A percentile compares a stretch with the other conserved stretches of the same genome.
phyloP scores from a whole-genome alignment of 371 early-diverging fungal genomes.

The Encephalitozoon hellem region DNA sequence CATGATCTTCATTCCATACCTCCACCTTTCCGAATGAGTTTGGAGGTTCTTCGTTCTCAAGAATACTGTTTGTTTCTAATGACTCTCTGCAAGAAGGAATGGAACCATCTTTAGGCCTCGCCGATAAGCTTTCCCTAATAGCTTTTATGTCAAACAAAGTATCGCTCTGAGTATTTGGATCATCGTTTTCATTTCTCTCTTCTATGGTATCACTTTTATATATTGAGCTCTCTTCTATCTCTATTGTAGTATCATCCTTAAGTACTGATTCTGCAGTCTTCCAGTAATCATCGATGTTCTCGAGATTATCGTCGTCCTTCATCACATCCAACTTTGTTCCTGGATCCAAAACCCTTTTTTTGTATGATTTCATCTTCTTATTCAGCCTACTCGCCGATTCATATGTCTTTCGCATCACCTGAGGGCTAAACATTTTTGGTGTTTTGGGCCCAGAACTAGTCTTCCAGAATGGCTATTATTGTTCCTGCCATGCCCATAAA shows the following conservation, averaged over 20 bases:
- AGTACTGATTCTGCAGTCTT: slow-evolving; percentile 32
- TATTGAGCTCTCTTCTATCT: not conserved
- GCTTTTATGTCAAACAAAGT: slow-evolving; percentile 43
- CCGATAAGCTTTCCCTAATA: slow-evolving; percentile 31
- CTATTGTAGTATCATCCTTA: slow-evolving; percentile 13
- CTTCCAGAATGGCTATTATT: not conserved
- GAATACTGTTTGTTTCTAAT: not conserved
- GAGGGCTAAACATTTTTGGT: slow-evolving; percentile 12
- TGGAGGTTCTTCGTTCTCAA: not conserved
- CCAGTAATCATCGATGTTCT: slow-evolving; percentile 57
- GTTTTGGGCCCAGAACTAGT: not conserved
- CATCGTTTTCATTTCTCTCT: not conserved
- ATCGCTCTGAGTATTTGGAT: slow-evolving; percentile 6
- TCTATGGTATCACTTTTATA: not conserved
- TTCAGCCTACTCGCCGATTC: slow-evolving; percentile 33
- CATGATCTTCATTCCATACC: not conserved
- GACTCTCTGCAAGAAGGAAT: not conserved
- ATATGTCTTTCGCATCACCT: slow-evolving; percentile 38
- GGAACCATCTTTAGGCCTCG: not conserved
- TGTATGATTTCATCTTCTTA: slow-evolving; percentile 10
- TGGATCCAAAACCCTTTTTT: slow-evolving; percentile 36
- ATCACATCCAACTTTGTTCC: slow-evolving; percentile 28
- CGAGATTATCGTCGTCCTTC: slow-evolving; percentile 48
- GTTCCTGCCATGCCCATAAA: not conserved
- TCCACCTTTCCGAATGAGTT: not conserved